phyloP scores from a whole-genome alignment of 2,329 filamentous ascomycete genomes.

The Alternaria incomplexa region DNA sequence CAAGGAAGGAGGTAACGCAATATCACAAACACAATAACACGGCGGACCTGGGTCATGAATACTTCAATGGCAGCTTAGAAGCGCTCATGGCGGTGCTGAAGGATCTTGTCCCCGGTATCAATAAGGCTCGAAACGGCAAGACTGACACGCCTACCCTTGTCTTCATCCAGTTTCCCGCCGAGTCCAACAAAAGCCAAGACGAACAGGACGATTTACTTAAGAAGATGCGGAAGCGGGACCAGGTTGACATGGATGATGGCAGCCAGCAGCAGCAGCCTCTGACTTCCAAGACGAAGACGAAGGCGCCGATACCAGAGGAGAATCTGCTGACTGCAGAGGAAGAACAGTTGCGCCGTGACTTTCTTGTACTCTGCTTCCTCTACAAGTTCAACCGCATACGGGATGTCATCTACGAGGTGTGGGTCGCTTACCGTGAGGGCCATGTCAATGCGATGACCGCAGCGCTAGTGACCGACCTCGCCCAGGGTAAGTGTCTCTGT shows the following conservation, averaged over 20 bases:
- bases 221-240: background rate
- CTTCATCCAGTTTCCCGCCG: background rate
- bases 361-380: constrained; percentile 23
- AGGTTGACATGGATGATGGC: background rate
- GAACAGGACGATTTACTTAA: background rate
- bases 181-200: background rate
- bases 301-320: background rate
- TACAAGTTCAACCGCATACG: constrained; percentile 21
- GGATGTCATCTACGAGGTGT: constrained; percentile 11
- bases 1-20: constrained; percentile 21
- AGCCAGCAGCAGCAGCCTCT: background rate
- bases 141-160: background rate
- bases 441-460: constrained; percentile 15
- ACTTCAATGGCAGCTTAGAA: constrained; percentile 9
- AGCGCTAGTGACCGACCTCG: constrained; percentile 22
- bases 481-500: background rate
- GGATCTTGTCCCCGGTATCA: background rate
- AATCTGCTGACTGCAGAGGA: constrained; percentile 11
- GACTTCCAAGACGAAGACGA: background rate
- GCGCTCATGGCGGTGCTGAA: constrained; percentile 3
- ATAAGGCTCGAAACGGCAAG: background rate
- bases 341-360: constrained; percentile 13
- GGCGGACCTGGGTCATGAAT: constrained; percentile 16
- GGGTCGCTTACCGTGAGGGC: constrained; percentile 12
- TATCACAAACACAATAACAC: constrained; percentile 7